A percentile compares a stretch with the other conserved stretches of the same genome.
These are phyloP conservation scores for Oldenlandia corymbosa DNA, from an alignment of 257 asterid species.

Conservation along the genomic window DNA sequence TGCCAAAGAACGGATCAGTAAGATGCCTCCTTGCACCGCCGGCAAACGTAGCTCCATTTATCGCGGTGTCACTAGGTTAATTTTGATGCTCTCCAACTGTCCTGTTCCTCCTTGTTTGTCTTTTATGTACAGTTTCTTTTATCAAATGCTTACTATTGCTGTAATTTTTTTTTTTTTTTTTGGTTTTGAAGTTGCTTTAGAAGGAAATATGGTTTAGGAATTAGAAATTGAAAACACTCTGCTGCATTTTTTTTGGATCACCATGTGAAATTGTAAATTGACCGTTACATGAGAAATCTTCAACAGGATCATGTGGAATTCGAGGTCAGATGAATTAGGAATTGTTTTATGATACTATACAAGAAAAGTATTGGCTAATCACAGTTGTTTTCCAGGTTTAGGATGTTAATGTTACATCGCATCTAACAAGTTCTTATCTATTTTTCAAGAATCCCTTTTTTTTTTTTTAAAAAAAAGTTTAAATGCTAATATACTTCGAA, in stretches of 20 bases:
- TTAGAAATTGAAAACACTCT: no score
- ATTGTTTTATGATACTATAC: neutral
- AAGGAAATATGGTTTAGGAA: neutral
- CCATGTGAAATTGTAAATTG: no score
- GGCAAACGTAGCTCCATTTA: slow-evolving; percentile 97
- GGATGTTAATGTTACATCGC: no score
- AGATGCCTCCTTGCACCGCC: slow-evolving; percentile 97
- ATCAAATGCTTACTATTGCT: neutral
- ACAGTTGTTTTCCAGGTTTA: neutral
- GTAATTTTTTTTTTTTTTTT: neutral
- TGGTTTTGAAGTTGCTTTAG: no score
- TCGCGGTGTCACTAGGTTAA: slow-evolving; percentile 94
- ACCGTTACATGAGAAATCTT: neutral
- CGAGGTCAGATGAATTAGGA: neutral
- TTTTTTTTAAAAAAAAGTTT: no score
- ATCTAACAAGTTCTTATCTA: no score
- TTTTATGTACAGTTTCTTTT: no score
- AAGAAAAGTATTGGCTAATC: neutral
- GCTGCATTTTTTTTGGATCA: no score
- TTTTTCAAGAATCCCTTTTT: no score
- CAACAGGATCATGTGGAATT: neutral
- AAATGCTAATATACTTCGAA: no score
- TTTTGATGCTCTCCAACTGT: no score
- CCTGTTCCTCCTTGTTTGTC: no score
- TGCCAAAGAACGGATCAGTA: slow-evolving; percentile 97